These are phyloP conservation scores for Stentor coeruleus DNA, from an alignment of 73 alveolate genomes.

Conservation along the genomic window DNA sequence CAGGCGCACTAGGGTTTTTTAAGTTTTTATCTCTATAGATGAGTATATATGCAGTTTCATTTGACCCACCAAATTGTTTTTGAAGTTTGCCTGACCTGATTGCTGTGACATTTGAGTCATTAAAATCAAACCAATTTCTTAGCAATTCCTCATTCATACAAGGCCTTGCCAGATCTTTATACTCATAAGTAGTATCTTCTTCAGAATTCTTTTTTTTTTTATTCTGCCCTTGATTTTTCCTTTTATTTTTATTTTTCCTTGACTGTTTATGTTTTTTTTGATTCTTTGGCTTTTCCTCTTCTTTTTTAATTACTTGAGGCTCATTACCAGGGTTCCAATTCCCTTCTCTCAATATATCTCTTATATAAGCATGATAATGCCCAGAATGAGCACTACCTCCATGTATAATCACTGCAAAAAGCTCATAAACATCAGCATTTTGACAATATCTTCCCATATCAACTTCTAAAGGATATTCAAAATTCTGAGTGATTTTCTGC, in stretches of 20 bases:
- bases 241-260: conserved; percentile 37
- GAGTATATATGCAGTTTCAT: conserved; percentile 92
- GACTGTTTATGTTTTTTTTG: conserved; percentile 26
- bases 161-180: conserved; percentile 35
- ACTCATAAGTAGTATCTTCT: conserved; percentile 30
- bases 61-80: conserved; percentile 81
- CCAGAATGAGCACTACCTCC: conserved; percentile 97
- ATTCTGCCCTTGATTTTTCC: conserved; percentile 19
- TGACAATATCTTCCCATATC: conserved; percentile 70
- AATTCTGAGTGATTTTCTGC: conserved; percentile 79
- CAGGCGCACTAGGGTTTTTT: conserved; percentile 30
- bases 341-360: conserved; percentile 94
- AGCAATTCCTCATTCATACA: conserved; percentile 59
- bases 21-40: conserved; percentile 65
- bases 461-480: conserved; percentile 92
- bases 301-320: conserved; percentile 45
- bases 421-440: conserved; percentile 77
- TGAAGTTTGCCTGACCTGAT: conserved; percentile 78
- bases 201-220: conserved; percentile 31
- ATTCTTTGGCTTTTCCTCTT: conserved; percentile 7
- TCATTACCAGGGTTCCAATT: conserved; percentile 61
- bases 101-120: conserved; percentile 87
- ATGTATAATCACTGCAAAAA: conserved; percentile 91
- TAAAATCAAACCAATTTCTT: conserved; percentile 94
- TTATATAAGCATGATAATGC: conserved; percentile 92